A percentile compares a stretch with the other conserved stretches of the same genome.
Conservation (phyloP, 2,329 filamentous ascomycete species). For the Helotiales sp. region DNA sequence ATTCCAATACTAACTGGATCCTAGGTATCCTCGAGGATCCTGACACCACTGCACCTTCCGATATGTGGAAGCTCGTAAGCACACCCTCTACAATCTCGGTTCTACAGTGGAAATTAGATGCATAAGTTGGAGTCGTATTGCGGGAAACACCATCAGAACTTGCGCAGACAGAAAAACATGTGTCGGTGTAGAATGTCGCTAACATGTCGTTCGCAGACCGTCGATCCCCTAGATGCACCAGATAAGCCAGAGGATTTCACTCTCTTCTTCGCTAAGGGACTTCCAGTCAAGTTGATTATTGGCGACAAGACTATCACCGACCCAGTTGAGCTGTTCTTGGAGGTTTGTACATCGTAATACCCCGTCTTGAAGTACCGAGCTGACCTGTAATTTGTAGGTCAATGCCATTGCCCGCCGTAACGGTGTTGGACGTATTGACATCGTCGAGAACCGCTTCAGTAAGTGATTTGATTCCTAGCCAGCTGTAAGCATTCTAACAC, state of each 20-base stretch:
- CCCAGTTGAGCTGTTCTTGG: constrained; percentile 73
- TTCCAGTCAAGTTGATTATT: constrained; percentile 68
- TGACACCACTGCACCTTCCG: constrained; percentile 67
- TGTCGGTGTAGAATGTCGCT: not conserved
- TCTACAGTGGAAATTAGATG: not conserved
- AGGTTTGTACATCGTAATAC: constrained; percentile 33
- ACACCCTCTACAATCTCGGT: not conserved
- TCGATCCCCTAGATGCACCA: constrained; percentile 71
- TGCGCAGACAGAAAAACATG: not conserved
- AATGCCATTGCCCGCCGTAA: constrained; percentile 74
- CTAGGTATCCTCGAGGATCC: constrained; percentile 70
- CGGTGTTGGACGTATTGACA: constrained; percentile 82
- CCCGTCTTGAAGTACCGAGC: not conserved
- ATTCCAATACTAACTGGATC: not conserved
- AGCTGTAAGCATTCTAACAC: not conserved
- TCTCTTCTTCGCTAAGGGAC: constrained; percentile 73
- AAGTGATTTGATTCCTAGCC: not conserved
- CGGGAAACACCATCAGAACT: not conserved
- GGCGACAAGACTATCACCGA: constrained; percentile 68
- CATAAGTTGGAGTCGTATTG: not conserved
- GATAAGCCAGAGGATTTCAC: constrained; percentile 74
- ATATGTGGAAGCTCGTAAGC: constrained; percentile 74
- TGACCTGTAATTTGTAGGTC: constrained; percentile 42
- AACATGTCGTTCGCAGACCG: constrained; percentile 47
- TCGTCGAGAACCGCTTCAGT: constrained; percentile 77